These are phyloP conservation scores for Jackrogersella multiformis DNA, from an alignment of 495 filamentous ascomycete species.

Conservation along the genomic window DNA sequence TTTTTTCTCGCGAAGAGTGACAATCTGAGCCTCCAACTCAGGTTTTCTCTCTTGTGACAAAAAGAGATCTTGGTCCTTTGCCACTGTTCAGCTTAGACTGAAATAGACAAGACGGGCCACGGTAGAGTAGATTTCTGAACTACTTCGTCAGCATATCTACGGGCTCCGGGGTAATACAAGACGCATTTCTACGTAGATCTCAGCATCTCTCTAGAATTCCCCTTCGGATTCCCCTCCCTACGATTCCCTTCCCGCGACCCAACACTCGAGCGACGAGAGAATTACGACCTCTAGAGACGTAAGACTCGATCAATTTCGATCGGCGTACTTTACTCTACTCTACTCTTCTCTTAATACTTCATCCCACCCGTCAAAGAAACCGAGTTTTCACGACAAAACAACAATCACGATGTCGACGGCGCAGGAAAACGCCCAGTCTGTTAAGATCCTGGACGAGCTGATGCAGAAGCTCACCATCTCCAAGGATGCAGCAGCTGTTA, in stretches of 20 bases:
- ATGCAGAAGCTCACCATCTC: conserved; percentile 63
- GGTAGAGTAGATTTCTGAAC: conserved; percentile 41
- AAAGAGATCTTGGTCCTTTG: conserved; percentile 29
- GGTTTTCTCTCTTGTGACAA: conserved; percentile 28
- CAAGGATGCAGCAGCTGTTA: conserved; percentile 60
- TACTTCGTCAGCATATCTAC: conserved; percentile 29
- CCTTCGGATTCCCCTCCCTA: not conserved
- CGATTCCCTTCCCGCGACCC: conserved; percentile 5
- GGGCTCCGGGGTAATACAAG: conserved; percentile 13
- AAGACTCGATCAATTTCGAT: conserved; percentile 5
- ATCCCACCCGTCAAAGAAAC: not conserved
- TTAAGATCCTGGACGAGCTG: conserved; percentile 62
- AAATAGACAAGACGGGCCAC: conserved; percentile 34
- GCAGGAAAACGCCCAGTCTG: conserved; percentile 58
- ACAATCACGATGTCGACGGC: conserved; percentile 43
- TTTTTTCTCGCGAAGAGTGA: conserved; percentile 39
- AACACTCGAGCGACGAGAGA: not conserved
- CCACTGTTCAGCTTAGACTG: conserved; percentile 34
- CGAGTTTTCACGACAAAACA: not conserved
- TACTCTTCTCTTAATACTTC: no score
- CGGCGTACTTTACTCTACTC: no score
- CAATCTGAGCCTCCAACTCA: conserved; percentile 42
- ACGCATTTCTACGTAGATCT: conserved; percentile 17
- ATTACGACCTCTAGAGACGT: not conserved
- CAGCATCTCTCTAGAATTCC: conserved; percentile 14